A percentile compares a stretch with the other conserved stretches of the same genome.
These are phyloP conservation scores for Xerocomellus dryophilus DNA, from an alignment of 768 basidiomycete species.

Conservation along the genomic window DNA sequence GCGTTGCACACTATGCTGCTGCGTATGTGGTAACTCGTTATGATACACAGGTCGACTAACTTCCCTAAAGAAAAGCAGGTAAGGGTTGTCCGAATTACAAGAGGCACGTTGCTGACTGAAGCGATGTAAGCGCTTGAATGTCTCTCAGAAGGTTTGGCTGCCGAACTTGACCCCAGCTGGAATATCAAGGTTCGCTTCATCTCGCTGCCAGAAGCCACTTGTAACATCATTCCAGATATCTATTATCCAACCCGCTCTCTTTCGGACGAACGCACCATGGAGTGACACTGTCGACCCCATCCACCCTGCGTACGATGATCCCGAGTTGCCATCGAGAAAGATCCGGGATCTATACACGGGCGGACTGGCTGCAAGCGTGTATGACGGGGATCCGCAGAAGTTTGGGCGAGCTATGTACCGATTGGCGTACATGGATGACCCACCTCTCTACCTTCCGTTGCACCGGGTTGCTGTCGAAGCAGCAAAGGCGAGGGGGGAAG, in stretches of 20 bases:
- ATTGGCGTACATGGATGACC: constrained; percentile 22
- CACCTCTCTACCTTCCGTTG: constrained; percentile 26
- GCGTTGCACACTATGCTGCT: constrained; percentile 23
- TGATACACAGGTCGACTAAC: neutral
- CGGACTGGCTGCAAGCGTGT: neutral
- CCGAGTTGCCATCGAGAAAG: constrained; percentile 16
- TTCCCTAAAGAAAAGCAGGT: constrained; percentile 26
- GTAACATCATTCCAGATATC: constrained; percentile 17
- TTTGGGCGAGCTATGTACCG: constrained; percentile 19
- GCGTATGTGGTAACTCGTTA: constrained; percentile 17
- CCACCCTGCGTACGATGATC: constrained; percentile 22
- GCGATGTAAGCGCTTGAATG: constrained; percentile 37
- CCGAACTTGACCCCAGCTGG: constrained; percentile 45
- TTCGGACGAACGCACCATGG: constrained; percentile 16
- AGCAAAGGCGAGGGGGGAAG: constrained; percentile 22
- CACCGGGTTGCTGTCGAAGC: constrained; percentile 23
- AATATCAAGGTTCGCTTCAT: constrained; percentile 41
- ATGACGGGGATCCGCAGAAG: constrained; percentile 23
- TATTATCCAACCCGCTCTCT: constrained; percentile 24
- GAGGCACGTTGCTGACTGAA: neutral
- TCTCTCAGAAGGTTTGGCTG: constrained; percentile 35
- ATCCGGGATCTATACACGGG: constrained; percentile 10
- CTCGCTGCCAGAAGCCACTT: neutral
- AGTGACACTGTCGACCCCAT: constrained; percentile 3
- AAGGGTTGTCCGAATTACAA: neutral